These are phyloP conservation scores for Cytospora schulzeri DNA, from an alignment of 2,329 filamentous ascomycete species.

Conservation along the genomic window DNA sequence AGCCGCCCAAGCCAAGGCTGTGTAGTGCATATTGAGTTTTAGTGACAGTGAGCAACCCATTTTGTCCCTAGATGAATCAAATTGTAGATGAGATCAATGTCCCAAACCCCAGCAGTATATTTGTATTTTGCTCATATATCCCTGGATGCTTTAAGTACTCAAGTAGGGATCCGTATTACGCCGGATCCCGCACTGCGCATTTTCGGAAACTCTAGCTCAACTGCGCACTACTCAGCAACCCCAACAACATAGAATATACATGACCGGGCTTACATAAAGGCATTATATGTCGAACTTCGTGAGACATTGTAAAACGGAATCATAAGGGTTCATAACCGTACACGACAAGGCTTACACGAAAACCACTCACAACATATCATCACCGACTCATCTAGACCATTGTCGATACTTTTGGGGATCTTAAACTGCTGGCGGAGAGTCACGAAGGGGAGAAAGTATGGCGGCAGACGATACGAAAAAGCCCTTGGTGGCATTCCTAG, in stretches of 20 bases:
- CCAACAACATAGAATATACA: not conserved
- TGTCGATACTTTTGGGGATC: not conserved
- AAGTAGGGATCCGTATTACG: not conserved
- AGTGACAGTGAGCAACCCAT: not conserved
- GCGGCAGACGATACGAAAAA: not conserved
- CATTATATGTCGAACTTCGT: not conserved
- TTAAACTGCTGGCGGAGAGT: not conserved
- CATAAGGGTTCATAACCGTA: not conserved
- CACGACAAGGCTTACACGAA: not conserved
- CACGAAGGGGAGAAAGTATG: not conserved
- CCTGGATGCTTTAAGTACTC: not conserved
- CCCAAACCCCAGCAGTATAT: not conserved
- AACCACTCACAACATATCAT: not conserved
- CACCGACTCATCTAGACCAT: not conserved
- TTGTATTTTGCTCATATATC: not conserved
- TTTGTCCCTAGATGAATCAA: not conserved
- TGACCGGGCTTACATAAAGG: not conserved
- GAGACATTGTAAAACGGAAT: not conserved
- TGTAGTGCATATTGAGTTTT: not conserved
- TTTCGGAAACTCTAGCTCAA: conserved; percentile 7
- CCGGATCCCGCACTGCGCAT: conserved; percentile 16
- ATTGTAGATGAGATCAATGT: not conserved
- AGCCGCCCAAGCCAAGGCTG: not conserved
- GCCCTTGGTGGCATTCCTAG: conserved; percentile 34
- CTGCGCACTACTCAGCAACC: too few relatives aligned